Conservation (phyloP, 208 protist species). For the Acanthamoeba healyi region DNA sequence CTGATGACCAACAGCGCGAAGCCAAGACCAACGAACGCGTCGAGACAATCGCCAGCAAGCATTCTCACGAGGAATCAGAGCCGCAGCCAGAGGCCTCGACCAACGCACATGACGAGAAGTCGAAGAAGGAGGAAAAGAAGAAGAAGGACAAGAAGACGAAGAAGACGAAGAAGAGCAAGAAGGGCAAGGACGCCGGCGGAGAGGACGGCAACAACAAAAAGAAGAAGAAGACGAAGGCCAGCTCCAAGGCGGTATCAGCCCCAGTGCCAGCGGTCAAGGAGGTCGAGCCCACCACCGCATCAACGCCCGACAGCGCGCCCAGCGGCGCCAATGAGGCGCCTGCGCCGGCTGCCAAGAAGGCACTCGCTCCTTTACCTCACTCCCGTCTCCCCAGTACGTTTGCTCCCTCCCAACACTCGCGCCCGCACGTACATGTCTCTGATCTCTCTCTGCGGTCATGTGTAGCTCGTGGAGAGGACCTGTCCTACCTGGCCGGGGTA, state of each 20-base stretch:
- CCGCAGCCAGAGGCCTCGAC: no score
- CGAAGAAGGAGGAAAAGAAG: not conserved
- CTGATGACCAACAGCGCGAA: no score
- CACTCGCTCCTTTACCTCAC: not conserved
- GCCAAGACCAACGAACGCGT: no score
- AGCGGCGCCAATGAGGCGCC: no score
- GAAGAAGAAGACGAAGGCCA: no score
- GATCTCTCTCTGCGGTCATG: not conserved
- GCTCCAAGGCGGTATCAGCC: no score
- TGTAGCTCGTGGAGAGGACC: not conserved
- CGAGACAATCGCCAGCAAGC: no score
- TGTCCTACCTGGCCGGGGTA: constrained; percentile 16
- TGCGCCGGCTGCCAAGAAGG: not conserved
- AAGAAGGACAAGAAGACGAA: not conserved
- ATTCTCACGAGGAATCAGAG: no score
- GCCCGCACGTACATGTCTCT: not conserved
- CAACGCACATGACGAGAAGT: no score
- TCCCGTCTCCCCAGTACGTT: not conserved
- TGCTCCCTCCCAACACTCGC: no score
- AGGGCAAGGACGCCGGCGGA: not conserved
- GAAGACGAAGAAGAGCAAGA: not conserved
- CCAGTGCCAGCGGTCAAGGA: not conserved
- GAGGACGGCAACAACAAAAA: no score
- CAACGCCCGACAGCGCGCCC: not conserved
- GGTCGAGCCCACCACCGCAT: not conserved